A percentile compares a stretch with the other conserved stretches of the same genome.
phyloP scores from a whole-genome alignment of 2,329 filamentous ascomycete species.

The Leptographium lundbergii region DNA sequence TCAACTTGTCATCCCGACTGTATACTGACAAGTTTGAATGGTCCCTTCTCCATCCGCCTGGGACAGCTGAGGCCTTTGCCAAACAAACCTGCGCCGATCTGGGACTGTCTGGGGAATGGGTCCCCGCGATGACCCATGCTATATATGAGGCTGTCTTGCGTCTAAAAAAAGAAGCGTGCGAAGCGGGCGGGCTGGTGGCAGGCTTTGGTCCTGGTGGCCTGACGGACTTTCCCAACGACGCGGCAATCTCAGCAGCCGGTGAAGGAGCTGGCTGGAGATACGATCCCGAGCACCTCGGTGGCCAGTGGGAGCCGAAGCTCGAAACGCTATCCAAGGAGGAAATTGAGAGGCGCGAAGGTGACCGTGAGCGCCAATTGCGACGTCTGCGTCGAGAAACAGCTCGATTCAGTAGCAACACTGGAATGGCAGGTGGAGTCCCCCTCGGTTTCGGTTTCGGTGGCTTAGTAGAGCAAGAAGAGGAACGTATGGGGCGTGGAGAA shows the following conservation, averaged over 20 bases:
- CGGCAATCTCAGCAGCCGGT: conserved; percentile 34
- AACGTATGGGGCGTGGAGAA: conserved; percentile 83
- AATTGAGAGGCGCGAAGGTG: conserved; percentile 92
- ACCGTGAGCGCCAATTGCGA: conserved; percentile 82
- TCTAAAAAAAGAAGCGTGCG: conserved; percentile 91
- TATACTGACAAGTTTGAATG: conserved; percentile 98
- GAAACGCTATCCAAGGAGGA: conserved; percentile 83
- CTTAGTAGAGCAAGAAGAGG: conserved; percentile 49
- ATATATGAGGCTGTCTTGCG: conserved; percentile 92
- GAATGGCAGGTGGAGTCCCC: conserved; percentile 66
- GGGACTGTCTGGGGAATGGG: conserved; percentile 82
- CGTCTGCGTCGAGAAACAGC: conserved; percentile 82
- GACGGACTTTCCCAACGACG: conserved; percentile 75
- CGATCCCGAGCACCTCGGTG: conserved; percentile 77
- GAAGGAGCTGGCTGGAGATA: conserved; percentile 75
- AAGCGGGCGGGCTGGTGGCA: conserved; percentile 75
- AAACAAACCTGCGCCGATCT: conserved; percentile 87
- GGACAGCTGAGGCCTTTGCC: conserved; percentile 84
- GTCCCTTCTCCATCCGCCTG: conserved; percentile 84
- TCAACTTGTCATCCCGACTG: conserved; percentile 81
- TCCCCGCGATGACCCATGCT: conserved; percentile 84
- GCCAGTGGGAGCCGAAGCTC: conserved; percentile 74
- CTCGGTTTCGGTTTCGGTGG: conserved; percentile 37
- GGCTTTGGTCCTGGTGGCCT: conserved; percentile 40
- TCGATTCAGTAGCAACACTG: conserved; percentile 74